Conservation (phyloP, 2,329 filamentous ascomycete species). For the Trichophyton equinum region DNA sequence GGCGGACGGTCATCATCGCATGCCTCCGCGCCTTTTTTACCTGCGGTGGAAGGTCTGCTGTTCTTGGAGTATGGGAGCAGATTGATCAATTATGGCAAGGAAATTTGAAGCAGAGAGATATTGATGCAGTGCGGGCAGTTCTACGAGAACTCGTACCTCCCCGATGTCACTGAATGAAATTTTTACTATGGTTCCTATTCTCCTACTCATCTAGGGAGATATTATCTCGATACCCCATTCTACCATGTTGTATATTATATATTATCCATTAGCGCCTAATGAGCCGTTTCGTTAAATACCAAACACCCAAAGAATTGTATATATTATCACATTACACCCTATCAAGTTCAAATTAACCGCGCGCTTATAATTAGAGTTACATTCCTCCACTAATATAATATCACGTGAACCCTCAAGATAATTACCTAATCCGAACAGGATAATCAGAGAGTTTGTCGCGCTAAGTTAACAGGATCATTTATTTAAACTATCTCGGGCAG, state of each 20-base stretch:
- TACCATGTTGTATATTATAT: background rate
- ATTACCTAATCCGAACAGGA: no score
- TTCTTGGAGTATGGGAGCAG: conserved; percentile 28
- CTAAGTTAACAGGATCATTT: background rate
- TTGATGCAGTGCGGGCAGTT: conserved; percentile 27
- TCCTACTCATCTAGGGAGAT: background rate
- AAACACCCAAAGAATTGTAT: no score
- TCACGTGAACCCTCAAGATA: background rate
- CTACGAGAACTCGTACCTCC: conserved; percentile 23
- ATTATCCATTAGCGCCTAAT: background rate
- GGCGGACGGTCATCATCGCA: conserved; percentile 28
- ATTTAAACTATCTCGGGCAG: no score
- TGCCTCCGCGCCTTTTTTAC: conserved; percentile 30
- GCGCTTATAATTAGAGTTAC: background rate
- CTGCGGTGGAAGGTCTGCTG: conserved; percentile 25
- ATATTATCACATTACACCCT: no score
- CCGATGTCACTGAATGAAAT: background rate
- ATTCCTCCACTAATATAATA: background rate
- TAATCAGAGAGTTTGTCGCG: background rate
- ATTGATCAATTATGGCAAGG: conserved; percentile 31
- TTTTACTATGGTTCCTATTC: background rate
- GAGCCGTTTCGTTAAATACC: background rate
- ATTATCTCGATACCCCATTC: background rate
- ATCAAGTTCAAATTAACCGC: no score
- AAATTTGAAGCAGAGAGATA: conserved; percentile 25